Conservation (phyloP, 768 basidiomycete species). For the Steccherinum ochraceum region DNA sequence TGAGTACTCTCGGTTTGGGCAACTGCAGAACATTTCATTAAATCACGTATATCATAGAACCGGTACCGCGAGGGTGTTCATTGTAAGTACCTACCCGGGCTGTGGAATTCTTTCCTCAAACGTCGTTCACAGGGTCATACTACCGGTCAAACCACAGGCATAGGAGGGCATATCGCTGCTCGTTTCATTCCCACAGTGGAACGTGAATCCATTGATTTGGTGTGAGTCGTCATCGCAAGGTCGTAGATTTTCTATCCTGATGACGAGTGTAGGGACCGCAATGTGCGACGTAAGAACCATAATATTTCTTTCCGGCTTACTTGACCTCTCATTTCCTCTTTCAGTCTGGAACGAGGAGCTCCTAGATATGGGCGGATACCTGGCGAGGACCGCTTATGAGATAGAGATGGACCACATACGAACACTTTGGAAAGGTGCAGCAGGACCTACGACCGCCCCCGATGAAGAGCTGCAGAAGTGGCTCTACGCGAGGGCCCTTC, state of each 20-base stretch:
- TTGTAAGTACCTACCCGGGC: slow-evolving; percentile 39
- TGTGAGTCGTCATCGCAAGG: slow-evolving; percentile 40
- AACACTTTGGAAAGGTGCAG: slow-evolving; percentile 51
- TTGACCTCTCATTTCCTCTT: background rate
- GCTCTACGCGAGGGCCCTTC: slow-evolving; percentile 53
- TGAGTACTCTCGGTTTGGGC: slow-evolving; percentile 23
- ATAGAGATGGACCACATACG: slow-evolving; percentile 62
- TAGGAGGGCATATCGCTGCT: slow-evolving; percentile 62
- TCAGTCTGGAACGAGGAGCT: slow-evolving; percentile 89
- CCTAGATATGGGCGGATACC: slow-evolving; percentile 75
- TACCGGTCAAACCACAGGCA: slow-evolving; percentile 88
- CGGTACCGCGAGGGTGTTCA: slow-evolving; percentile 76
- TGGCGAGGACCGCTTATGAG: slow-evolving; percentile 81
- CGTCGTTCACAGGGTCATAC: slow-evolving; percentile 66
- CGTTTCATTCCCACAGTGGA: slow-evolving; percentile 96
- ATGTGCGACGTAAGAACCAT: slow-evolving; percentile 57
- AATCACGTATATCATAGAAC: slow-evolving; percentile 29
- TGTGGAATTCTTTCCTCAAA: background rate
- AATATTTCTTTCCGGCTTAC: too few relatives aligned
- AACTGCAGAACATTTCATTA: background rate
- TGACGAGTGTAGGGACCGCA: slow-evolving; percentile 53
- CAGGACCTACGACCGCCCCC: slow-evolving; percentile 22
- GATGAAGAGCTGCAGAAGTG: slow-evolving; percentile 37
- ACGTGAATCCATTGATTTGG: slow-evolving; percentile 85
- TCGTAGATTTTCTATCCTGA: background rate